Base-by-base conservation (phyloP, 129 eudicot genomes). In the Flaveria ramosissima region DNA sequence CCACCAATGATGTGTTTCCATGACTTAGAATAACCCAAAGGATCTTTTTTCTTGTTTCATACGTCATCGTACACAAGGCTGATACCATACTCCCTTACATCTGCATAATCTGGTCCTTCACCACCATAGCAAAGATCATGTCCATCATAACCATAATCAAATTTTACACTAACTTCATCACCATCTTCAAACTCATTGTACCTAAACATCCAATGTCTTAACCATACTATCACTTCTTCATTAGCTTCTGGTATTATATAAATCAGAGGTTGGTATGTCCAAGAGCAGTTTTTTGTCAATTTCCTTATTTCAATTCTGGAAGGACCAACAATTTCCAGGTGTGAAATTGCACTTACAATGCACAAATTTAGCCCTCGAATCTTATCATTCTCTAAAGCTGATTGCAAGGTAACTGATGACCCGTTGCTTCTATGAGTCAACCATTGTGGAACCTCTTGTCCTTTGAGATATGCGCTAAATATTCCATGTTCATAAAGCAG, bases 341-440 rank as follows among this genome's bases (percentile, higher is more conserved):
- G 41, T 77, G 74, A 53, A 52, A 76, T 2, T 11, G 17, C 10
- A 51, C 24, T 14, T 14, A 21, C 80, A 51, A 65, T 13, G 41
- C 80, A 70, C 30, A 70, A 9, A 21, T 70, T 82, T 21, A 82
- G 13, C 75, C 85, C 85, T 32, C 23, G 68, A 50, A 79, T 50
- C 56, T 64, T 77, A n/a, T 39, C 45, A 6, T 9, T 47, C 27
- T 47, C 10, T 56, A 15, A 7, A 20, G 42, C 19, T 52, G 68
- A 52, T 24, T 56, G 45, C 78, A 74, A 39, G 70, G 42, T 61
- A 43, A 83, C 24, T 2, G 4, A 26, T 4, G 75, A 3, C 16
- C 50, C 70, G 0, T 0, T 10, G 36, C 55, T 68, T 73, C 6
- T 74, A 24, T 67, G 46, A 8, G 55, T 43, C 9, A 79, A 26